Conservation (phyloP, 352 stramenopile genomes). For the Phytophthora vignae region DNA sequence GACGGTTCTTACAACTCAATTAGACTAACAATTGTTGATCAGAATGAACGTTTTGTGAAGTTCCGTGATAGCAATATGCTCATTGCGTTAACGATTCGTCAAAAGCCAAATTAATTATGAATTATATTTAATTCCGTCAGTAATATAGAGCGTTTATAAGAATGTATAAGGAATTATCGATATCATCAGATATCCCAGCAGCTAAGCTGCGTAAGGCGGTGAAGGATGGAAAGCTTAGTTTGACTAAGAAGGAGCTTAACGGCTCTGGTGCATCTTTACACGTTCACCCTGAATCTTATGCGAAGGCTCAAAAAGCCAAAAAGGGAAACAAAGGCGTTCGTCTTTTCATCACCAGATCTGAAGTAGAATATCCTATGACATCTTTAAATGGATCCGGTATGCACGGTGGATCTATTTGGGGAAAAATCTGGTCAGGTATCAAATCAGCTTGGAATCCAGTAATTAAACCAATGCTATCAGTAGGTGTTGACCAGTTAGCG, state of each 20-base stretch:
- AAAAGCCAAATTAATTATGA: conserved; percentile 1
- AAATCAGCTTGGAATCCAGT: background rate
- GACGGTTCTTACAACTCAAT: background rate
- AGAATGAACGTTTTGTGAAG: background rate
- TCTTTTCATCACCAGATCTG: background rate
- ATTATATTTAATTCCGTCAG: conserved; percentile 1
- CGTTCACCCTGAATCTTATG: conserved; percentile 15
- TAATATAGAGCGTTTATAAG: conserved; percentile 7
- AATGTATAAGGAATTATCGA: conserved; percentile 16
- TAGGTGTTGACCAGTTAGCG: conserved; percentile 1
- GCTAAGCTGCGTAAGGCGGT: background rate
- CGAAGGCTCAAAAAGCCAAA: background rate
- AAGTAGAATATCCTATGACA: background rate
- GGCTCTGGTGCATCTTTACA: conserved; percentile 4
- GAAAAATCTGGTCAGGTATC: conserved; percentile 6
- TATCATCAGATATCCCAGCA: conserved; percentile 3
- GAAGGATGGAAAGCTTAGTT: background rate
- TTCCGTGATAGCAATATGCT: background rate
- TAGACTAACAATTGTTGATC: background rate
- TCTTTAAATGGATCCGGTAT: background rate
- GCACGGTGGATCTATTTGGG: conserved; percentile 13
- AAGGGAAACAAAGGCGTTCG: background rate
- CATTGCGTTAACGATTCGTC: too few species aligned
- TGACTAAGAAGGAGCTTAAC: conserved; percentile 3
- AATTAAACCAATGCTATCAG: background rate